These are phyloP conservation scores for Brettanomyces sp. DNA, from an alignment of 805 yeast species.

Conservation along the genomic window DNA sequence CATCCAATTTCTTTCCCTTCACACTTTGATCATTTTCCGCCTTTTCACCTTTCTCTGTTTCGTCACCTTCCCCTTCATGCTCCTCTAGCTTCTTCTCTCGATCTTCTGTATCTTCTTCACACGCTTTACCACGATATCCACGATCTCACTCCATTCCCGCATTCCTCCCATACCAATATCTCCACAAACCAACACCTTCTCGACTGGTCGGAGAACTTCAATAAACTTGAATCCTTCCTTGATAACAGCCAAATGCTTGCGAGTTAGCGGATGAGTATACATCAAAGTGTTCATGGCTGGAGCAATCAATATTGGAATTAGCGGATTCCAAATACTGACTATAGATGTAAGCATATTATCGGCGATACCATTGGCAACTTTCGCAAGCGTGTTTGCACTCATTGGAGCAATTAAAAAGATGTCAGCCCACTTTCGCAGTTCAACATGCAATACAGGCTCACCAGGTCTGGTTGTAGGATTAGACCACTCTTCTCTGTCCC, in stretches of 20 bases:
- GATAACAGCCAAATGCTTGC: conserved; percentile 66
- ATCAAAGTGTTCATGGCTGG: conserved; percentile 95
- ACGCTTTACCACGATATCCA: conserved; percentile 70
- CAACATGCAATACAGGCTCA: conserved; percentile 93
- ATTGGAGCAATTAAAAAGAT: conserved; percentile 87
- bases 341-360: conserved; percentile 88
- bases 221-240: conserved; percentile 93
- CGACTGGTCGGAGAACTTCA: conserved; percentile 88
- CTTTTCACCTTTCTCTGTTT: conserved; percentile 40
- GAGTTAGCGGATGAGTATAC: conserved; percentile 82
- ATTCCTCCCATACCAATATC: conserved; percentile 99
- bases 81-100: conserved; percentile 32
- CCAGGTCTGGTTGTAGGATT: conserved; percentile 54
- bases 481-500: conserved; percentile 90
- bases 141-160: conserved; percentile 96
- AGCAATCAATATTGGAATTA: conserved; percentile 80
- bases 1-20: conserved; percentile 32
- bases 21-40: conserved; percentile 30
- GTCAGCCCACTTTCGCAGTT: conserved; percentile 95
- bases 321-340: conserved; percentile 91
- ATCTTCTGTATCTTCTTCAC: conserved; percentile 53
- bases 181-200: conserved; percentile 90
- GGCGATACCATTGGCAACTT: conserved; percentile 83
- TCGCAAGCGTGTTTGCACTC: conserved; percentile 86
- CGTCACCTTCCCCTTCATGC: conserved; percentile 34